Evolutionary conservation across 2,329 filamentous ascomycete genomes (phyloP), one percentile per base, ranked within the genome.

Genomic region (Colletotrichum limetticola): DNA sequence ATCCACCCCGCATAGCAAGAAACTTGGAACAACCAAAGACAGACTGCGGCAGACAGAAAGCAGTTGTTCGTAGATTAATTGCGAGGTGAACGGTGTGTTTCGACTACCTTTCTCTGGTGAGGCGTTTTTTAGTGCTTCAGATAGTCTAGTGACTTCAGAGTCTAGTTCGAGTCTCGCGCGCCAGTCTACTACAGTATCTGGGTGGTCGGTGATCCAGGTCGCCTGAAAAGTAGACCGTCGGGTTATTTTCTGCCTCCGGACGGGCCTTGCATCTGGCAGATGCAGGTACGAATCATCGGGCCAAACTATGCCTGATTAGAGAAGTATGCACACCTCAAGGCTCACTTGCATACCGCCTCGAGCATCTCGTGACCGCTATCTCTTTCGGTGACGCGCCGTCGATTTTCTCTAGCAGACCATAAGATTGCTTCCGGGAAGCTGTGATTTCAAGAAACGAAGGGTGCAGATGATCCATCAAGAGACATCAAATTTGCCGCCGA

Each of bases 231-330:
- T 24, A 61, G 58, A 24, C 16, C 58, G 58, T 56, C 32, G 52
- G 52, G 52, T 42, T 65, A 30, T 65, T 65, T 65, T 22, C 9
- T 19, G 28, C 24, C 60, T 55, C 46, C n/a, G 52, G 52, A 53
- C 14, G 28, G 46, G 28, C 61, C 28, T 28, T 53, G 58, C 58
- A 68, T 62, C 49, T 67, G 63, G 52, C 69, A 62, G 32, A 59
- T 63, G 58, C 64, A 68, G 68, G 68, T 63, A 62, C 68, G 42
- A 49, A 49, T 49, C 35, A 59, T 59, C 32, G 57, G 57, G 30
- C 4, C 57, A 35, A 37, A 22, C 57, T 22, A 42, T 59, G 57
- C 57, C 57, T n/a, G 19, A 59, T 12, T 22, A 12, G 57, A 59
- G n/a, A 28, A 35, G 61, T 19, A 49, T 49, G 42, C 42, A n/a